Evolutionary conservation across 495 filamentous ascomycete species (phyloP), one percentile per base, ranked within the genome.

Genomic region (Aspergillus taichungensis): DNA sequence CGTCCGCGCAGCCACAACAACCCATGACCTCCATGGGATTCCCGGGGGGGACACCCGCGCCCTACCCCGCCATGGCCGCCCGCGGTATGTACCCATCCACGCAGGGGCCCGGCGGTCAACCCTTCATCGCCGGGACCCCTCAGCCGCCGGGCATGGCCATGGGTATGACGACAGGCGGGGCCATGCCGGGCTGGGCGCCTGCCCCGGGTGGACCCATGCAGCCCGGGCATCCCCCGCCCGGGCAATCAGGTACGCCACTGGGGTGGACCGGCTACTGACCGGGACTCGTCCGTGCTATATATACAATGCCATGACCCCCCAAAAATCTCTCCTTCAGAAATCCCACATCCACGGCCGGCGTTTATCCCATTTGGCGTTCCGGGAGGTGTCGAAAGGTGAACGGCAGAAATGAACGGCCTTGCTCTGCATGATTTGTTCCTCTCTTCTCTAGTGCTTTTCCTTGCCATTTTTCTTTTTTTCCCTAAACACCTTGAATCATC

Each of bases 1-100:
- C 71, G 58, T 63, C 74, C 51, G 49, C 77, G 62, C 69, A 78
- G 34, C 80, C 83, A 58, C 75, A 83, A 57, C 76, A 80, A 52
- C 70, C 75, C 40, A 65, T 68, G 66, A 42, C 71, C 63, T 47
- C 66, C 52, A 52, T 73, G 65, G 63, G 57, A 33, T 71, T 58
- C 47, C 65, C 67, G 5, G 64, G 64, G 9, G 64, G 55, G 29
- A 52, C 54, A 5, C 59, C 60, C 3, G 57, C 61, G 10, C 62
- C 57, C 8, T 73, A 69, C 48, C 63, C 61, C 31, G 49, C 50
- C 24, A 68, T 73, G 59, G 52, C 52, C 28, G 49, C 60, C 8
- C 59, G 66, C 35, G 58, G 58, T 29, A 71, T 73, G 63, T 73
- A 73, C 38, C 61, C 67, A 24, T 59, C 65, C 6, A 54, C 59